Conservation (phyloP, 805 yeast species). For the Lipomyces orientalis region DNA sequence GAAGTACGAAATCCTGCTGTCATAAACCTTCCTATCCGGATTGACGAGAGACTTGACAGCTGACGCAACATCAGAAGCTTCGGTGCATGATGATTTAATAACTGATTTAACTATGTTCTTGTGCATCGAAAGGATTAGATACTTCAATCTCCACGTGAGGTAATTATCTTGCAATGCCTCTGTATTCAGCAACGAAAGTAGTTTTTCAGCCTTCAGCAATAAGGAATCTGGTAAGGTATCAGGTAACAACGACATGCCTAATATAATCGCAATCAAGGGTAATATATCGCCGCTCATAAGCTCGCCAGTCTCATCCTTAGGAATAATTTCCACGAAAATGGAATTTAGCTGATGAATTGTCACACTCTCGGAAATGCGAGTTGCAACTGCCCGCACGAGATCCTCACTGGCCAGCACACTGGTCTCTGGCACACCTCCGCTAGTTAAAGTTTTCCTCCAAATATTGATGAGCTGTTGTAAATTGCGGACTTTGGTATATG, state of each 20-base stretch:
- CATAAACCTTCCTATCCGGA: constrained; percentile 12
- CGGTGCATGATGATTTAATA: neutral
- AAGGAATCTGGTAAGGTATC: constrained; percentile 5
- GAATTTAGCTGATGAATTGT: constrained; percentile 11
- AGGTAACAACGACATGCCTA: constrained; percentile 12
- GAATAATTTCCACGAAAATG: neutral
- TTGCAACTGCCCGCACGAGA: constrained; percentile 11
- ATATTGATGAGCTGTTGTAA: constrained; percentile 12
- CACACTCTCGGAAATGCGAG: constrained; percentile 13
- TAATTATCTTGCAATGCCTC: neutral
- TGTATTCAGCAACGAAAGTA: neutral
- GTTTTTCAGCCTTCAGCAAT: neutral
- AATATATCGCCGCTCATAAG: constrained; percentile 6
- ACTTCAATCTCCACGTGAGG: constrained; percentile 24
- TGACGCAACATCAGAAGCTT: neutral
- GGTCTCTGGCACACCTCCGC: neutral
- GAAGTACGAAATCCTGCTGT: constrained; percentile 11
- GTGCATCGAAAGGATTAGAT: constrained; percentile 20
- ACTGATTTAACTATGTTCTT: neutral
- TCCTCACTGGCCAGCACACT: constrained; percentile 10
- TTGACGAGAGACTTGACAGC: constrained; percentile 2
- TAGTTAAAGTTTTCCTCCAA: constrained; percentile 22
- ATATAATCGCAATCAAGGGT: constrained; percentile 10
- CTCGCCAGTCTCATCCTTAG: neutral
- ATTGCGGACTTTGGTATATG: constrained; percentile 23